Percentiles rank a stretch among this genome's conserved stretches.
These are phyloP conservation scores for Cylindrodendrum hubeiense DNA, from an alignment of 2,329 filamentous ascomycete species.

Conservation along the genomic window DNA sequence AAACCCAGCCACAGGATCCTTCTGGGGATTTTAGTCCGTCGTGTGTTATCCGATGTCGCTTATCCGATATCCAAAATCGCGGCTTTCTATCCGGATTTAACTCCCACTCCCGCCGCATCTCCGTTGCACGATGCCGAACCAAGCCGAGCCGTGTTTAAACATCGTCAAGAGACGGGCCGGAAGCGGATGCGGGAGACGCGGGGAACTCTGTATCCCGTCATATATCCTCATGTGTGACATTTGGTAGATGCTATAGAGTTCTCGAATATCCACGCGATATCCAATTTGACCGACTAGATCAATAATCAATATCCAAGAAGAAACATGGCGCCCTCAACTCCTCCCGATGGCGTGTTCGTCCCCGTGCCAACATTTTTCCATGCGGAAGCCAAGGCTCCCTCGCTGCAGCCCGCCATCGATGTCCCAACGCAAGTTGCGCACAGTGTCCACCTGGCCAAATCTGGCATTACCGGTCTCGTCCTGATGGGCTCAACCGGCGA, in stretches of 20 bases:
- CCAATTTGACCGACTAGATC: not conserved
- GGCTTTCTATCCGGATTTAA: not conserved
- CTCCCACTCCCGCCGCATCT: not conserved
- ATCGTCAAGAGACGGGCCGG: not conserved
- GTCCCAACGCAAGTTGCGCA: slow-evolving; percentile 68
- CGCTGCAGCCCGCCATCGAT: slow-evolving; percentile 58
- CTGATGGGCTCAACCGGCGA: slow-evolving; percentile 74
- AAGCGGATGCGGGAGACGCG: not conserved
- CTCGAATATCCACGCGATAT: not conserved
- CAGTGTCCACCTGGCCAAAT: slow-evolving; percentile 69
- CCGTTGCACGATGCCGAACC: not conserved
- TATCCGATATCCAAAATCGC: not conserved
- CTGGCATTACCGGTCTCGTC: slow-evolving; percentile 70
- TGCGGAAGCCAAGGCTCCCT: slow-evolving; percentile 46
- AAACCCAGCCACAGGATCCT: not conserved
- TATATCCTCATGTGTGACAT: not conserved
- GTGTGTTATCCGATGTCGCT: not conserved
- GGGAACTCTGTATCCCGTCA: not conserved
- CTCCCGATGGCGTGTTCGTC: slow-evolving; percentile 67
- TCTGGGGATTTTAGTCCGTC: not conserved
- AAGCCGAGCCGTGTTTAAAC: not conserved
- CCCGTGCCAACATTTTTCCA: slow-evolving; percentile 74
- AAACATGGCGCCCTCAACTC: slow-evolving; percentile 37
- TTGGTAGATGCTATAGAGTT: not conserved
- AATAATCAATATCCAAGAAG: not conserved